Evolutionary conservation across 2,329 filamentous ascomycete genomes (phyloP).

Genomic region (Curvularia eragrostidis): DNA sequence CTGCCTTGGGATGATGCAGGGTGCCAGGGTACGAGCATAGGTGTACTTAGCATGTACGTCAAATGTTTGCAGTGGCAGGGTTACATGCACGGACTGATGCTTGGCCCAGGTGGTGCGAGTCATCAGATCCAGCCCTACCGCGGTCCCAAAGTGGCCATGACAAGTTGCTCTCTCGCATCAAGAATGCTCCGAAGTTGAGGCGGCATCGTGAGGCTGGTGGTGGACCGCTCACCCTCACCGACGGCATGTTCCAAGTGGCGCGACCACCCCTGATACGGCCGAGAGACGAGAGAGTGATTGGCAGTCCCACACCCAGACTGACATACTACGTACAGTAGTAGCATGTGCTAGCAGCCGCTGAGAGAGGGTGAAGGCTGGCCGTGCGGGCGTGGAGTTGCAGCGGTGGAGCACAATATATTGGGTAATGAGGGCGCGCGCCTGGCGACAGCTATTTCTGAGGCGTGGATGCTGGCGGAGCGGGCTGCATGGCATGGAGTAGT

Average conservation of each 20-base stretch:
- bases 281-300: slow-evolving; percentile 5
- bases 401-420: slow-evolving; percentile 16
- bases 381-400: not conserved
- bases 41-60: too few species aligned
- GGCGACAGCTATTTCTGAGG: slow-evolving; percentile 7
- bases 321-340: too few species aligned
- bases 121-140: slow-evolving; percentile 7
- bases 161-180: not conserved
- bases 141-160: not conserved
- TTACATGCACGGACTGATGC: slow-evolving; percentile 1
- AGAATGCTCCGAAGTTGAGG: slow-evolving; percentile 10
- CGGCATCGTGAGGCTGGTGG: slow-evolving; percentile 14
- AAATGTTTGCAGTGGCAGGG: not conserved
- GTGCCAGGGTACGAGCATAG: not conserved
- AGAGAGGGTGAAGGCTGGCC: slow-evolving; percentile 7
- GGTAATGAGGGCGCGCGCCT: slow-evolving; percentile 11
- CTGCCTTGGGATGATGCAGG: not conserved
- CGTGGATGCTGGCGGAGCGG: slow-evolving; percentile 4
- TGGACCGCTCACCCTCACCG: slow-evolving; percentile 8
- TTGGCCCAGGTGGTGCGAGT: slow-evolving; percentile 1
- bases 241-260: slow-evolving; percentile 10
- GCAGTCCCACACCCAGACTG: slow-evolving; percentile 5
- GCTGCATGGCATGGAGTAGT: not conserved
- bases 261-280: not conserved
- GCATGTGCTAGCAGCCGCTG: too few species aligned